Evolutionary conservation across 2,329 filamentous ascomycete species (phyloP), one percentile per base, ranked within the genome.

Genomic region (Colletotrichum tofieldiae): DNA sequence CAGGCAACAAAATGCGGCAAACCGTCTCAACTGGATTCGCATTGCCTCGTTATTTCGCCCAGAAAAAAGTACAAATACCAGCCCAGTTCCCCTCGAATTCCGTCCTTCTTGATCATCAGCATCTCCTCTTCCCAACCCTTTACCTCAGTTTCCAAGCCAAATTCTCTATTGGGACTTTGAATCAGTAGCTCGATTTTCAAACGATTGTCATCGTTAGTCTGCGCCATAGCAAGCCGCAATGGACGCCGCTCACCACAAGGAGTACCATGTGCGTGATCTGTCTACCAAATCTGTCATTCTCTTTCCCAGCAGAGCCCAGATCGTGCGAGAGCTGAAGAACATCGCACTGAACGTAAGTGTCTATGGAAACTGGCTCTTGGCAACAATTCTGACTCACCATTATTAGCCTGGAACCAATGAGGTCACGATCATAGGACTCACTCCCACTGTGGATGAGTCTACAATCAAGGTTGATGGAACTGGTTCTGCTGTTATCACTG

Each of bases 401-500:
- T 76, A 88, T 0, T 37, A 89, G 84, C 84, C 87, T 39, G 90
- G 90, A 29, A 80, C 84, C 18, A 92, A 91, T 73, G 85, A 90
- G 75, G 86, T 92, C 71, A 86, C 85, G 23, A 86, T 92, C 69
- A 76, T 85, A 68, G 90, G 89, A 11, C 80, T 92, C 45, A 86
- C 88, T 14, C 87, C 87, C 2, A 86, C 84, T 1, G 83, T 89
- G 26, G 88, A 91, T 75, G 83, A 89, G 73, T 84, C 90, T 74
- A 91, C 89, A 6, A 86, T 92, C 79, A 90, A 89, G 74, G 85
- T 92, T 23, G 89, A 91, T 72, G 88, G 89, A 51, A 86, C 83
- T 63, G 88, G 89, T 12, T 76, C 84, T 2, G 89, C 88, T 11
- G 86, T 86, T 47, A 89, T 92, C 76, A 89, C 87, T 14, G 90